These are phyloP conservation scores for Sphaerulina musiva DNA, from an alignment of 2,329 filamentous ascomycete species.

Conservation along the genomic window DNA sequence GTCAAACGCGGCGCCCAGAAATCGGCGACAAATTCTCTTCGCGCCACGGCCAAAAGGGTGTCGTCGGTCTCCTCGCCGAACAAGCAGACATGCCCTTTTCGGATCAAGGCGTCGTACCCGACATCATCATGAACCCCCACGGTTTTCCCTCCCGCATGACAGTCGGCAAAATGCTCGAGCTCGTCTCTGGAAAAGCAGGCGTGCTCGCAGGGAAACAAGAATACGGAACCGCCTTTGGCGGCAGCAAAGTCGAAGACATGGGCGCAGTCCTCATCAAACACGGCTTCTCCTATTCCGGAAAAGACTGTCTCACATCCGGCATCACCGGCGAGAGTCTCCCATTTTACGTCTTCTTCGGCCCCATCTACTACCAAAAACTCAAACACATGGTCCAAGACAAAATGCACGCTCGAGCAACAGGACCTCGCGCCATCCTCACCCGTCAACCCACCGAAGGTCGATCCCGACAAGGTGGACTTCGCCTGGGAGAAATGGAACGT, in stretches of 20 bases:
- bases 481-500: slow-evolving; percentile 96
- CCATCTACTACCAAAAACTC: slow-evolving; percentile 98
- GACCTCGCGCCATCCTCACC: slow-evolving; percentile 84
- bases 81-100: slow-evolving; percentile 97
- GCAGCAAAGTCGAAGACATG: slow-evolving; percentile 81
- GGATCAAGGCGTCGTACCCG: slow-evolving; percentile 82
- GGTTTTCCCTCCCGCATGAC: slow-evolving; percentile 99
- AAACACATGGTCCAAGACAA: slow-evolving; percentile 99
- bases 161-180: slow-evolving; percentile 93
- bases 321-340: slow-evolving; percentile 91
- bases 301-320: slow-evolving; percentile 91
- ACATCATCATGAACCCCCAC: slow-evolving; percentile 99
- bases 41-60: slow-evolving; percentile 95
- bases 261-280: slow-evolving; percentile 73
- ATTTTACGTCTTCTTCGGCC: slow-evolving; percentile 96
- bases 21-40: slow-evolving; percentile 98
- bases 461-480: slow-evolving; percentile 82
- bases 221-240: slow-evolving; percentile 84
- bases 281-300: slow-evolving; percentile 94
- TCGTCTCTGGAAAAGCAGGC: slow-evolving; percentile 88
- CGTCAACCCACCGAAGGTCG: slow-evolving; percentile 94
- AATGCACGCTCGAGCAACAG: slow-evolving; percentile 92
- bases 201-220: slow-evolving; percentile 77
- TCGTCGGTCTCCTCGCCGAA: slow-evolving; percentile 91
- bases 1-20: slow-evolving; percentile 92